Evolutionary conservation across 495 filamentous ascomycete genomes (phyloP).

Genomic region (Neurospora sp.): DNA sequence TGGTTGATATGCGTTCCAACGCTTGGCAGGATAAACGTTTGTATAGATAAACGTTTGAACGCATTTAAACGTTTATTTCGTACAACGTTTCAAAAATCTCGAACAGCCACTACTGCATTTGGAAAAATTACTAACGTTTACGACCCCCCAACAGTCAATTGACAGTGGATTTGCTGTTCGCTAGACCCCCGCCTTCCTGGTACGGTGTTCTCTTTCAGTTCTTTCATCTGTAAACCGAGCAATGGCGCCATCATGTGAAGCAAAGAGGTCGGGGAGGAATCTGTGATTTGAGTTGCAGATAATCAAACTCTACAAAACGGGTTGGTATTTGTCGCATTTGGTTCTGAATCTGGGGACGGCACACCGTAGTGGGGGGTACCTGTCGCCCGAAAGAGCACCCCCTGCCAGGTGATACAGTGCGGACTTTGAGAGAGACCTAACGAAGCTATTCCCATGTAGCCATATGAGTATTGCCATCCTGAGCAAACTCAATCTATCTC

Average conservation of each 20-base stretch:
- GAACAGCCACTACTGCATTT: too few species aligned
- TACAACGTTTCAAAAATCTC: too few species aligned
- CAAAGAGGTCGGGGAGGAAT: not conserved
- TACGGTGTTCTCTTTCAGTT: not conserved
- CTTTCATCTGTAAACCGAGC: not conserved
- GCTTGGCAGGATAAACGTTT: too few species aligned
- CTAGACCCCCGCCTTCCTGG: too few species aligned
- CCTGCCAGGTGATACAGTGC: not conserved
- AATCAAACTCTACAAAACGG: not conserved
- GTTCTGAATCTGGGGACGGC: not conserved
- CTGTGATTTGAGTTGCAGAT: not conserved
- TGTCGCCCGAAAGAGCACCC: not conserved
- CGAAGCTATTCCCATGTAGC: not conserved
- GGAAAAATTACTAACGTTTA: too few species aligned
- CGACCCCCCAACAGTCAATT: too few species aligned
- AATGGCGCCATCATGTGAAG: not conserved
- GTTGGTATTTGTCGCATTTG: not conserved
- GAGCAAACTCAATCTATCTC: not conserved
- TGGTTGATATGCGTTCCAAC: too few species aligned
- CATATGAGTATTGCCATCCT: not conserved
- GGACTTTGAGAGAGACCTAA: not conserved
- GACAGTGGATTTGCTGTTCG: too few species aligned
- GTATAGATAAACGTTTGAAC: too few species aligned
- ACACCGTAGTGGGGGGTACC: not conserved
- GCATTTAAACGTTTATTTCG: too few species aligned